Conservation (phyloP, 1,139 yeast species). For the Candida frijolesensis region DNA sequence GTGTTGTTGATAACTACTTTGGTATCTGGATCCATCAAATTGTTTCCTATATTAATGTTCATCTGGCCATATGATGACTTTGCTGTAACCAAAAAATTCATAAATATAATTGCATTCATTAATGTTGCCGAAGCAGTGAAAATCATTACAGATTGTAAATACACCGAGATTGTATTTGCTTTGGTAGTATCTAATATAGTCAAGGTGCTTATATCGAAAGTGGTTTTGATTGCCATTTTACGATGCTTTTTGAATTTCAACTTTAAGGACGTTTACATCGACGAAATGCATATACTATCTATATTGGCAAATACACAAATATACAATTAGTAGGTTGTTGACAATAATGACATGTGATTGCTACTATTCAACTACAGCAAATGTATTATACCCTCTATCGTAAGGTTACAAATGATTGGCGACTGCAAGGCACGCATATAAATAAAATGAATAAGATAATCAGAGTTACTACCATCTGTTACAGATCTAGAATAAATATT, state of each 20-base stretch:
- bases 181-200: constrained; percentile 1
- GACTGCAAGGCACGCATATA: neutral
- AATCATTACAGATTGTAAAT: constrained; percentile 32
- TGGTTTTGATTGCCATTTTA: neutral
- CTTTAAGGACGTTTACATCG: neutral
- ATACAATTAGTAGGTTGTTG: neutral
- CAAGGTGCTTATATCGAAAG: neutral
- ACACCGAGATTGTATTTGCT: constrained; percentile 1
- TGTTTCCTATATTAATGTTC: constrained; percentile 90
- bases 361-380: neutral
- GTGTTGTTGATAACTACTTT: constrained; percentile 68
- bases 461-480: too few relatives aligned
- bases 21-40: constrained; percentile 74
- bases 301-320: neutral
- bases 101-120: constrained; percentile 62
- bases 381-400: neutral
- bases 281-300: constrained; percentile 3
- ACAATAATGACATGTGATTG: neutral
- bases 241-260: neutral
- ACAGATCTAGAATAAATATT: too few relatives aligned
- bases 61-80: constrained; percentile 93
- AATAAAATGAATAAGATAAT: neutral
- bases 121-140: constrained; percentile 68
- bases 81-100: constrained; percentile 61
- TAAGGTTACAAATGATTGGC: neutral